Percentiles rank a stretch among this genome's conserved stretches.
These are phyloP conservation scores for Erysimum cheiri DNA, from an alignment of 441 rosid species.

Conservation along the genomic window DNA sequence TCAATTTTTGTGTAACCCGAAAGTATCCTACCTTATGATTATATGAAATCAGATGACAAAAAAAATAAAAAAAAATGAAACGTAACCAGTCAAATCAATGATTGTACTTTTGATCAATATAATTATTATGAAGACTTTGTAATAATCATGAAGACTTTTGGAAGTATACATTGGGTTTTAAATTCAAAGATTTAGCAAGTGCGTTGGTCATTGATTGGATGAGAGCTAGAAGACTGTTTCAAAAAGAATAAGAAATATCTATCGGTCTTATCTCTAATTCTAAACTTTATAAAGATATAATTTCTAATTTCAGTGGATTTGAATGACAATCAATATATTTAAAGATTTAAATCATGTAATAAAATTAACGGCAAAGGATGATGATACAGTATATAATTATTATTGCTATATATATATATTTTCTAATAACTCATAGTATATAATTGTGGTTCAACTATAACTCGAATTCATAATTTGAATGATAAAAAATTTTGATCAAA, in stretches of 20 bases:
- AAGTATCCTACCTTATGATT: too few species aligned
- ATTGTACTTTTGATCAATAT: slow-evolving; percentile 1
- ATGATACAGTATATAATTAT: too few species aligned
- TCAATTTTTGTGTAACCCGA: too few species aligned
- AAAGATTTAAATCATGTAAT: not conserved
- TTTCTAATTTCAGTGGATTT: not conserved
- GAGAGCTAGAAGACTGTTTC: too few species aligned
- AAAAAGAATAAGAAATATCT: too few species aligned
- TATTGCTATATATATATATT: too few species aligned
- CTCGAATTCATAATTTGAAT: not conserved
- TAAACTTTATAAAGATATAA: not conserved
- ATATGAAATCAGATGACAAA: too few species aligned
- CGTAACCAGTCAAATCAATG: slow-evolving; percentile 11
- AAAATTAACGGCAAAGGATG: not conserved
- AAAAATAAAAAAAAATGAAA: not conserved
- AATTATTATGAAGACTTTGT: not conserved
- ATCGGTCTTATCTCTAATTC: too few species aligned
- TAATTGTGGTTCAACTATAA: not conserved
- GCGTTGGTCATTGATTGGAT: not conserved
- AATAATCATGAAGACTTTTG: not conserved
- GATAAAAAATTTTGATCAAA: not conserved
- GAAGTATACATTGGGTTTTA: not conserved
- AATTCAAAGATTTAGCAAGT: slow-evolving; percentile 8
- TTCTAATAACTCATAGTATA: too few species aligned
- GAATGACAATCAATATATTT: not conserved